Evolutionary conservation across 805 yeast species (phyloP), one percentile per base, ranked within the genome.

Genomic region (Kodamaea leandrae): DNA sequence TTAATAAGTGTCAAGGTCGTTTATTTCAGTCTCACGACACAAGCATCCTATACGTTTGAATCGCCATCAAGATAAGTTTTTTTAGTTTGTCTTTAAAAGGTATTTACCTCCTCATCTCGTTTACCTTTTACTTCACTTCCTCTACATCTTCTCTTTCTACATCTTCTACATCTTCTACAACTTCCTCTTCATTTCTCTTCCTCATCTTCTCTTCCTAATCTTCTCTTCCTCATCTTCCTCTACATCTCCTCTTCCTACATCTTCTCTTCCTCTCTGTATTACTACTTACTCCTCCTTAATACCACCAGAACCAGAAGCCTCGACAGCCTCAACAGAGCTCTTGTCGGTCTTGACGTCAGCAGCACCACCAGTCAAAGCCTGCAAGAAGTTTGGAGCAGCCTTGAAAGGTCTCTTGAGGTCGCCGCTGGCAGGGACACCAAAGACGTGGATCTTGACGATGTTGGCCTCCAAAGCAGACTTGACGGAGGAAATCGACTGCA

Each of bases 361-460:
- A 32, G 55, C 51, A 44, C 61, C 68, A 45, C 90, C 87, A 52
- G 88, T 80, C 70, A 91, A 64, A 35, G 91, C 80, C 46, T 55
- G 64, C 55, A 69, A 50, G 48, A 69, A 55, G 48, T 72, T 70
- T 9, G 73, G 72, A 39, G 89, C 80, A 44, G 90, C 80, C 75
- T 86, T 86, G 82, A 93, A 93, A 35, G 99, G 99, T 75, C 99
- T 86, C 79, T 88, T 87, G 68, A 89, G 80, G 55, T 86, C 96
- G 52, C 96, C 97, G 37, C 77, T 55, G 18, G 96, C 93, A 28
- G 90, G 77, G 57, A 77, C 71, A 52, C 89, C 89, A 55, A 86
- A 86, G 44, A 93, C 58, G 65, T 93, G 96, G 65, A 93, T 87
- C 74, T 87, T 82, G 55, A 91, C 96, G 52, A 88, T 80, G 71